Evolutionary conservation across 176 grass and related monocot species (phyloP).

Genomic region (Musa itinerans): DNA sequence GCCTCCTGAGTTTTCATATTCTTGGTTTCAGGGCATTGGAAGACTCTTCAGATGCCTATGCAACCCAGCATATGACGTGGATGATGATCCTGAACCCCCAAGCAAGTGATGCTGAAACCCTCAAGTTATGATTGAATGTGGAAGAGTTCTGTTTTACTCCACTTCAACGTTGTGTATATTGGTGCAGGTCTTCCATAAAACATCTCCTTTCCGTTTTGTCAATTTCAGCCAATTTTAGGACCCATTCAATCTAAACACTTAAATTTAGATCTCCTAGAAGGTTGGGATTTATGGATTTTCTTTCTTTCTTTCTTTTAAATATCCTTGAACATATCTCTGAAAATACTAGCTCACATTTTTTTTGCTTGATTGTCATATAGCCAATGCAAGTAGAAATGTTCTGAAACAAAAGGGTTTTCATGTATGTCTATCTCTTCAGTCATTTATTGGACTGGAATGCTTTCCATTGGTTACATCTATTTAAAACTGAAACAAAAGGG

Average conservation of each 20-base stretch:
- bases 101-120: slow-evolving; percentile 13
- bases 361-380: not conserved
- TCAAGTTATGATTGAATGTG: not conserved
- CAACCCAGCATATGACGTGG: slow-evolving; percentile 93
- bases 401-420: no score
- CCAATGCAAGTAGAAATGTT: no score
- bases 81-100: slow-evolving; percentile 74
- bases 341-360: not conserved
- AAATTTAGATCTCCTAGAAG: not conserved
- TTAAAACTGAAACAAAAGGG: no score
- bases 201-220: not conserved
- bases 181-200: not conserved
- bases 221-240: not conserved
- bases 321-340: not conserved
- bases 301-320: not conserved
- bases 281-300: not conserved
- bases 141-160: not conserved
- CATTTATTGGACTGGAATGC: no score
- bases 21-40: slow-evolving; percentile 72
- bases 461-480: no score
- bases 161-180: not conserved
- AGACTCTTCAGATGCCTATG: slow-evolving; percentile 92
- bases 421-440: no score
- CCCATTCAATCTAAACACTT: not conserved
- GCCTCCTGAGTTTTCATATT: not conserved